These are phyloP conservation scores for Phytophthora podocarpi DNA, from an alignment of 352 stramenopile genomes.

Conservation along the genomic window DNA sequence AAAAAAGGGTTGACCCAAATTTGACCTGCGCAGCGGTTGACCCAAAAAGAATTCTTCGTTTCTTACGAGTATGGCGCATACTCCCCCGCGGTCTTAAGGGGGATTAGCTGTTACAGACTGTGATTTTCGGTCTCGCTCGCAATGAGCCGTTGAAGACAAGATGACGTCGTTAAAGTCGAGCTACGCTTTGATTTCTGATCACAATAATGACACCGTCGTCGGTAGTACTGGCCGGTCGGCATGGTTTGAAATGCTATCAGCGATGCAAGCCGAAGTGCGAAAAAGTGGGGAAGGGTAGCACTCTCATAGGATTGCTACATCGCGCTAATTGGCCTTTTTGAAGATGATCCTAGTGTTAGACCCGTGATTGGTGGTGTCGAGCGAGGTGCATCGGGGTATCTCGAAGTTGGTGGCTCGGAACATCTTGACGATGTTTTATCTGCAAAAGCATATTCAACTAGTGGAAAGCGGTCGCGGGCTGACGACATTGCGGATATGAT, in stretches of 20 bases:
- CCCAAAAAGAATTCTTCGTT: too few species aligned
- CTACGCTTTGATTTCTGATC: not conserved
- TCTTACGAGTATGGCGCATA: too few species aligned
- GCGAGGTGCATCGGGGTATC: not conserved
- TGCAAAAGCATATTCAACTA: not conserved
- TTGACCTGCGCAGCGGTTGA: too few species aligned
- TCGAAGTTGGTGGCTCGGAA: too few species aligned
- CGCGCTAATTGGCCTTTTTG: not conserved
- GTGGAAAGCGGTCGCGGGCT: not conserved
- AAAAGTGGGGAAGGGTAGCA: not conserved
- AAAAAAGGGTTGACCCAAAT: too few species aligned
- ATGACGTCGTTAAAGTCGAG: not conserved
- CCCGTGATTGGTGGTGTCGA: not conserved
- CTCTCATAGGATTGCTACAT: not conserved
- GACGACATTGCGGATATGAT: not conserved
- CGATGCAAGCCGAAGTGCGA: not conserved
- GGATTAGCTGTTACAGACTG: too few species aligned
- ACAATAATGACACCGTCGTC: conserved; percentile 9
- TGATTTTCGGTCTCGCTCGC: too few species aligned
- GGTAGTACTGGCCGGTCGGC: not conserved
- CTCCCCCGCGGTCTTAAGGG: too few species aligned
- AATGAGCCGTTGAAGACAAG: conserved; percentile 8
- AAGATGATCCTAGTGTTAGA: not conserved
- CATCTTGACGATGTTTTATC: not conserved
- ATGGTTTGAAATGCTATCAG: conserved; percentile 2